Conservation (phyloP, 1,139 yeast genomes). For the Debaryomyces robertsiae region DNA sequence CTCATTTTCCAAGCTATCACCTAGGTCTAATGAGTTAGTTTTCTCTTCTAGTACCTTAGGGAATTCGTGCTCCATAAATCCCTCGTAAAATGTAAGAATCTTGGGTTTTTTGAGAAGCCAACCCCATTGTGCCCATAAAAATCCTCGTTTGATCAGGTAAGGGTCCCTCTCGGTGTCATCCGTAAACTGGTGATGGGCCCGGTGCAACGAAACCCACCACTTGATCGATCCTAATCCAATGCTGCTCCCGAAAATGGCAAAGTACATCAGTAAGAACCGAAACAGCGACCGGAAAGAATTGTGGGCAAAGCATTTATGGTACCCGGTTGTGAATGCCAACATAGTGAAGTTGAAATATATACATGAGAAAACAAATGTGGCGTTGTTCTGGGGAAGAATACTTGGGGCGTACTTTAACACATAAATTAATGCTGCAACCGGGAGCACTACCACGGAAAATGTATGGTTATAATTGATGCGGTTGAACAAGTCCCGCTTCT, state of each 20-base stretch:
- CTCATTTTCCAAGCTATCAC: conserved; percentile 10
- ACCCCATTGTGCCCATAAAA: conserved; percentile 63
- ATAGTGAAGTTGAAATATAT: conserved; percentile 42
- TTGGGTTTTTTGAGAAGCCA: conserved; percentile 62
- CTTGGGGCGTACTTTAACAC: conserved; percentile 20
- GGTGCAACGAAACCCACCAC: conserved; percentile 66
- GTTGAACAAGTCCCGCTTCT: conserved; percentile 34
- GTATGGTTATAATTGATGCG: conserved; percentile 38
- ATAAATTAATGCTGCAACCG: conserved; percentile 29
- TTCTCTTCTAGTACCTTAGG: conserved; percentile 27
- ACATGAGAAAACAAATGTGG: conserved; percentile 35
- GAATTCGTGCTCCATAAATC: conserved; percentile 44
- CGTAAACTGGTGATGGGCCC: conserved; percentile 68
- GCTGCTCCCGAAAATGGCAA: conserved; percentile 59
- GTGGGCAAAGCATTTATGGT: conserved; percentile 57
- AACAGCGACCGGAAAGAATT: conserved; percentile 49
- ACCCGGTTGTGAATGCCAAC: conserved; percentile 45
- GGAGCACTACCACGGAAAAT: conserved; percentile 37
- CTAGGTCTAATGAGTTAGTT: conserved; percentile 3
- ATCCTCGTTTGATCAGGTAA: conserved; percentile 60
- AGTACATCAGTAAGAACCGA: conserved; percentile 38
- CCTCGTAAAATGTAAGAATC: conserved; percentile 33
- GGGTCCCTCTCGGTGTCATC: conserved; percentile 73
- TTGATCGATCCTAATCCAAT: conserved; percentile 64
- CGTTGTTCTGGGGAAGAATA: conserved; percentile 26